phyloP scores from a whole-genome alignment of 1,284 basidiomycete genomes.

The Cryptococcus amylolentus region DNA sequence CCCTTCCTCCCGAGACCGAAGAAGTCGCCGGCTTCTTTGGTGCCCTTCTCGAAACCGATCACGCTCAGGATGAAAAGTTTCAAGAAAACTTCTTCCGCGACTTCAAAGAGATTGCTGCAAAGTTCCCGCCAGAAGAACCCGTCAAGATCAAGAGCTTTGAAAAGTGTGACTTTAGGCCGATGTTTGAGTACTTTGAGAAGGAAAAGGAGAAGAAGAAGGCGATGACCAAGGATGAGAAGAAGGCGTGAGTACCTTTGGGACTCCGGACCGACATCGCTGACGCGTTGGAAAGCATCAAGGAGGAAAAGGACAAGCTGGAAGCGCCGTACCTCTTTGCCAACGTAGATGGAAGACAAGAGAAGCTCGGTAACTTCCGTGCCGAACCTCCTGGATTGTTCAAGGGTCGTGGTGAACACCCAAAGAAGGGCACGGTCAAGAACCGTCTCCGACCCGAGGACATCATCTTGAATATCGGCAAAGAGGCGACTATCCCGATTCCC shows the following conservation, averaged over 20 bases:
- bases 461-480: constrained; percentile 83
- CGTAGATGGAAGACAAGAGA: constrained; percentile 94
- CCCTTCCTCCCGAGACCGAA: constrained; percentile 80
- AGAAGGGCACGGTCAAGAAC: constrained; percentile 91
- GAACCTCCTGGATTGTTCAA: constrained; percentile 97
- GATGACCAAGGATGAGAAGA: constrained; percentile 81
- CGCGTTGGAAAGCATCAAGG: constrained; percentile 57
- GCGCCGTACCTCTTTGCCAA: constrained; percentile 78
- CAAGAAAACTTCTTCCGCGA: constrained; percentile 96
- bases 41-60: constrained; percentile 88
- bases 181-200: constrained; percentile 87
- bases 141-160: constrained; percentile 74
- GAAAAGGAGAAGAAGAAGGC: constrained; percentile 92
- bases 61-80: constrained; percentile 83
- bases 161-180: constrained; percentile 89
- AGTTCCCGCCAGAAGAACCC: constrained; percentile 73
- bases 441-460: constrained; percentile 90
- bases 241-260: constrained; percentile 52
- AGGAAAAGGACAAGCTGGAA: constrained; percentile 77
- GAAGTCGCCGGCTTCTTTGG: constrained; percentile 98
- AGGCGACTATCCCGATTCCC: constrained; percentile 68
- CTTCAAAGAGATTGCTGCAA: constrained; percentile 72
- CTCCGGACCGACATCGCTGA: neutral
- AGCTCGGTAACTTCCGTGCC: constrained; percentile 95
- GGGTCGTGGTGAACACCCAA: constrained; percentile 96